Evolutionary conservation across 352 stramenopile genomes (phyloP), one percentile per base, ranked within the genome.

Genomic region (Blastocystis sp.): DNA sequence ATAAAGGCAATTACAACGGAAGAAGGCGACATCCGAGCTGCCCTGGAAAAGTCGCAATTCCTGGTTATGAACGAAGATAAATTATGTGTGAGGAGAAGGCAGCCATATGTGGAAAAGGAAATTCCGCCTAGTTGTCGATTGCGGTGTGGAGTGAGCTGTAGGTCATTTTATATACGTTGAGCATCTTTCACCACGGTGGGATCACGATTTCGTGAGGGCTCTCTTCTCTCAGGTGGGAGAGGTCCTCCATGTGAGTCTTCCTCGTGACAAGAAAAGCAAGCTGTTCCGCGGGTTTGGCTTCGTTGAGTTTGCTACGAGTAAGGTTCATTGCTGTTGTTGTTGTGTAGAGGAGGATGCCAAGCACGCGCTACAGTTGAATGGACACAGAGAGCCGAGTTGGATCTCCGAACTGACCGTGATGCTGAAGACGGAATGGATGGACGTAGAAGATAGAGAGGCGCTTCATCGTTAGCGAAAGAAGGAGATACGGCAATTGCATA

Each of bases 251-350:
- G 52, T 76, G 4, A 76, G 66, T 76, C 52, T 76, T 40, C 66
- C 66, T n/a, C 66, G 66, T 28, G 21, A 76, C 28, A 57, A 48
- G 38, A 48, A 76, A 3, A 76, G 2, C 1, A n/a, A 57, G 3
- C 66, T 59, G 21, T 76, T 76, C 48, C 66, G 66, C 7, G 66
- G 66, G 9, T 76, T 76, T 57, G 66, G 66, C 24, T 76, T 76
- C 48, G 38, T 76, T 57, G 66, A 76, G 38, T 76, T 76, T 24
- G 48, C 42, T 38, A 76, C 66, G 52, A 38, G 66, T 76, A 60
- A 28, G 24, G 2, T 4, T 19, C 7, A 21, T 19, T n/a, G 7
- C n/a, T 19, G 40, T 14, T 48, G 7, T 28, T 76, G 28, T 21
- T 14, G 48, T 52, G 7, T 34, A 76, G 66, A 28, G 7, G 40